These are phyloP conservation scores for Medicago lupulina DNA, from an alignment of 306 rosid genomes.

Conservation along the genomic window DNA sequence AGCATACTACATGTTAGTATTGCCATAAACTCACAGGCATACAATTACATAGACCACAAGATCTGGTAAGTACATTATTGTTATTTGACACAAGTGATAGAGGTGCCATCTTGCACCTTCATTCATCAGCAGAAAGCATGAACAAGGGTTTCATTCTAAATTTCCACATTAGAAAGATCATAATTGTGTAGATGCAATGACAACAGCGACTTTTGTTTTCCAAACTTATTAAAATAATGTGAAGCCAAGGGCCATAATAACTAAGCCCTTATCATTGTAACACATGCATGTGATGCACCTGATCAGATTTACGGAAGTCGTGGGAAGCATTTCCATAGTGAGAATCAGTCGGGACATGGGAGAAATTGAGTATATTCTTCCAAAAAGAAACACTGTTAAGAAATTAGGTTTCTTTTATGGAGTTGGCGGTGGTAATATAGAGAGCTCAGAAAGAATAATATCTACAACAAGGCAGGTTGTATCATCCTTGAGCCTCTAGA, in stretches of 20 bases:
- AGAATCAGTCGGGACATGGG: neutral
- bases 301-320: neutral
- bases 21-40: conserved; percentile 1
- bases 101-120: conserved; percentile 30
- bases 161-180: conserved; percentile 15
- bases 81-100: conserved; percentile 22
- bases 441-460: conserved; percentile 78
- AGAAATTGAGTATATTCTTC: neutral
- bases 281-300: neutral
- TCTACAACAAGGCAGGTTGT: conserved; percentile 98
- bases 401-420: conserved; percentile 66
- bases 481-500: conserved; percentile 97
- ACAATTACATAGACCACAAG: conserved; percentile 3
- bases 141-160: conserved; percentile 4
- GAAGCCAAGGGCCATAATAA: neutral
- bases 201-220: conserved; percentile 17
- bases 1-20: conserved; percentile 3
- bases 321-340: neutral
- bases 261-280: neutral
- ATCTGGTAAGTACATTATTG: conserved; percentile 26
- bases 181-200: conserved; percentile 27
- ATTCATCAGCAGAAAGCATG: conserved; percentile 15
- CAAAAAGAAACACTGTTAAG: too few relatives aligned
- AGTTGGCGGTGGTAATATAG: conserved; percentile 66
- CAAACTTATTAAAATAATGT: neutral